phyloP scores from a whole-genome alignment of 1,284 basidiomycete species.

The Grifola frondosa region DNA sequence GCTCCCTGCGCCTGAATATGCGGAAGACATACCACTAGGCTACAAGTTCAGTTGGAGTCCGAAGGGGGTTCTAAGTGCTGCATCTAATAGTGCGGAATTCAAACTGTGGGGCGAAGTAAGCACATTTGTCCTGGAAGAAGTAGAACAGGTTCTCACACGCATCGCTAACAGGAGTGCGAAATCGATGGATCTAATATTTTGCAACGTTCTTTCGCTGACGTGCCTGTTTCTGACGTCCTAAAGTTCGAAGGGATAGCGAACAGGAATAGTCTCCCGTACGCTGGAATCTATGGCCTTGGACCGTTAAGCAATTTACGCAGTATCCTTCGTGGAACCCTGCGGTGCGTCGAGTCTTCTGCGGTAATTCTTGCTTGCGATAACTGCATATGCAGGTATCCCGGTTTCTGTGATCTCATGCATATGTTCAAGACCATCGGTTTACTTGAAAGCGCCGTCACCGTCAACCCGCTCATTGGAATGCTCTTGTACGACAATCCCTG shows the following conservation, averaged over 20 bases:
- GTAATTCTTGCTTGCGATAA: background rate
- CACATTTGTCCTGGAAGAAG: constrained; percentile 2
- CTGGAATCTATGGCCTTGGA: constrained; percentile 68
- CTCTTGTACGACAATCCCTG: constrained; percentile 41
- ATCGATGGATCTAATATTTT: constrained; percentile 61
- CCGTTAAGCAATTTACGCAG: constrained; percentile 54
- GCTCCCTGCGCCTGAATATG: constrained; percentile 76
- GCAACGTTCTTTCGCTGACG: constrained; percentile 55
- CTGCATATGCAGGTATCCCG: constrained; percentile 66
- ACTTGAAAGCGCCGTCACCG: constrained; percentile 45
- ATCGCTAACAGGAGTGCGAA: constrained; percentile 44
- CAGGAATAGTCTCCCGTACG: constrained; percentile 82
- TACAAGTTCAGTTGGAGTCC: constrained; percentile 99
- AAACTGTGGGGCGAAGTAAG: constrained; percentile 58
- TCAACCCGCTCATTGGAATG: constrained; percentile 46
- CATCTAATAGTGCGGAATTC: constrained; percentile 77
- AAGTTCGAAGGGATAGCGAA: constrained; percentile 89
- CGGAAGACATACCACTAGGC: constrained; percentile 64
- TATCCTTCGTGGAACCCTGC: constrained; percentile 83
- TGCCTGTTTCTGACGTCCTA: constrained; percentile 70
- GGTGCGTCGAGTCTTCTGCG: constrained; percentile 40
- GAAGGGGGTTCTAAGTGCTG: constrained; percentile 82
- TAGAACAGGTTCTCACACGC: too few relatives aligned
- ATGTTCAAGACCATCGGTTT: constrained; percentile 77
- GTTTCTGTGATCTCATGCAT: constrained; percentile 78